Base-by-base conservation (phyloP, 139 green algal species). In the Chlamydomonas sp. region DNA sequence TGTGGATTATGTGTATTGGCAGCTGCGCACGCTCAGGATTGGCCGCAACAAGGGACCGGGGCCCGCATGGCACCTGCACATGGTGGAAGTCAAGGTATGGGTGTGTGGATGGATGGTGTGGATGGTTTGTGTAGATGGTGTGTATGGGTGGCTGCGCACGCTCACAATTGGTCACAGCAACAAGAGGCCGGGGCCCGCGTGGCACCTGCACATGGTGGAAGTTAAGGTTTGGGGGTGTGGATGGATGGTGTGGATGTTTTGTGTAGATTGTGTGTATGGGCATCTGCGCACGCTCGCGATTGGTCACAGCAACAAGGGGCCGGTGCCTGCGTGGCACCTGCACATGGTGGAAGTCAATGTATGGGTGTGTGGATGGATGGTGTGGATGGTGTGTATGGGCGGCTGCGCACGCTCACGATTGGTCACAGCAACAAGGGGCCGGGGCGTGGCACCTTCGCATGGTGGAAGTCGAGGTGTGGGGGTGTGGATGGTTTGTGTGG, bases 161-260 rank as follows among this genome's bases (percentile, higher is more conserved):
- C 68, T 94, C 58, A 75, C 70, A 0, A 78, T 94, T 24, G 81
- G 81, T 0, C 83, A 92, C 72, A 81, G 89, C 73, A 77, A 79
- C 64, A 77, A 36, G 26, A 69, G 73, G 22, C 66, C 35, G 58
- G 73, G 78, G 4, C 72, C 83, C 1, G 65, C 70, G 33, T 89
- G 83, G 83, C 73, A 86, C 77, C 65, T 89, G 61, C 50, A 79
- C 20, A 67, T 82, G 70, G 81, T 83, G 35, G 76, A 87, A 68
- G 81, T 89, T 48, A 47, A 69, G 36, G 73, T 65, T 8, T 58
- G 63, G 38, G 57, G 24, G 1, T 49, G 28, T 24, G 71, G 62
- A 16, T 54, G 43, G 16, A n/a, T n/a, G n/a, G n/a, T n/a, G n/a
- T n/a, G n/a, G n/a, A n/a, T n/a, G n/a, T n/a, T n/a, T n/a, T n/a